phyloP scores from a whole-genome alignment of 257 asterid genomes.

The Voacanga thouarsii region DNA sequence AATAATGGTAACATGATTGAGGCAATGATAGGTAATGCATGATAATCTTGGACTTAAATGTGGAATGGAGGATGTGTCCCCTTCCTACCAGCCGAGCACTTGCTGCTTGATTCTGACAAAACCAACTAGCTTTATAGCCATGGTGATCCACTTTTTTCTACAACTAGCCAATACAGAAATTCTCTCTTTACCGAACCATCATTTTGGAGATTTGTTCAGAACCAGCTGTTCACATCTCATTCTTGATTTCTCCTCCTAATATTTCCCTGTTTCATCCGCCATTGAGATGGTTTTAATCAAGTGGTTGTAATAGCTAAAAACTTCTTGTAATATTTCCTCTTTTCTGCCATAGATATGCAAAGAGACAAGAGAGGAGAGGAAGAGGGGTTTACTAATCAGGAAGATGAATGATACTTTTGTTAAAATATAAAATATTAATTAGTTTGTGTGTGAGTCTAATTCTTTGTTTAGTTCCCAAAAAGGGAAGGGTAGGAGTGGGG shows the following conservation, averaged over 20 bases:
- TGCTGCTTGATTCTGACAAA: constrained; percentile 2
- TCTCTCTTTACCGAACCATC: not conserved
- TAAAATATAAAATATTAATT: too few relatives aligned
- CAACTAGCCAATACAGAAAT: not conserved
- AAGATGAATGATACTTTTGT: too few relatives aligned
- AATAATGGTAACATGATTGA: not conserved
- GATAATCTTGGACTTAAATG: not conserved
- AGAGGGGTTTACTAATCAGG: too few relatives aligned
- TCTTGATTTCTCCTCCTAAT: not conserved
- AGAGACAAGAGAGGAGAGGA: too few relatives aligned
- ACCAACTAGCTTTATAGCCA: too few relatives aligned
- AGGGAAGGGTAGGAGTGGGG: too few relatives aligned
- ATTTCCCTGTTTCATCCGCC: not conserved
- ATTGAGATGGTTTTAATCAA: too few relatives aligned
- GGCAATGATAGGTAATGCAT: not conserved
- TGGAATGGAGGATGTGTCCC: not conserved
- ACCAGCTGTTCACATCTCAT: constrained; percentile 6
- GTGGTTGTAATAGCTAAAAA: too few relatives aligned
- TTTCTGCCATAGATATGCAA: too few relatives aligned
- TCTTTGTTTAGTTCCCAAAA: too few relatives aligned
- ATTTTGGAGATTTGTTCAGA: not conserved
- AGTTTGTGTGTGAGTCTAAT: too few relatives aligned
- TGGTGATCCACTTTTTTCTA: not conserved
- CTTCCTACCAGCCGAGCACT: not conserved
- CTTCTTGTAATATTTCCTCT: too few relatives aligned